Evolutionary conservation across 78 protist genomes (phyloP).

Genomic region (Capsaspora owczarzaki): DNA sequence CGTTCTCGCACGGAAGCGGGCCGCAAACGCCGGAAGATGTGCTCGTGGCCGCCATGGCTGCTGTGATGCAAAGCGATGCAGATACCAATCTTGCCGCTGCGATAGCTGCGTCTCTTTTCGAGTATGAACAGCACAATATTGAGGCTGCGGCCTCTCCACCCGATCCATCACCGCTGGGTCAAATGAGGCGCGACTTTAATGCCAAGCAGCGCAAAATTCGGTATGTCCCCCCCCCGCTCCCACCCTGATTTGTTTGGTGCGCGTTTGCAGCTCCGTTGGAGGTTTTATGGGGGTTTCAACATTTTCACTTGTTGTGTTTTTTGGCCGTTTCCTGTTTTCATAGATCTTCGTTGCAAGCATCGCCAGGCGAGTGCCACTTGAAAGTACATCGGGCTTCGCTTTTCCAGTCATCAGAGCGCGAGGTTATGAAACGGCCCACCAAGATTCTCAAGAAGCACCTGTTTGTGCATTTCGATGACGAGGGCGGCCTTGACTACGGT

Average conservation of each 20-base stretch:
- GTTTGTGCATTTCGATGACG: constrained; percentile 12
- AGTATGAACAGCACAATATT: no score
- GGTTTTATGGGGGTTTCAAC: no score
- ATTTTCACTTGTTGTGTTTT: no score
- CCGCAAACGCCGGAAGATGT: background rate
- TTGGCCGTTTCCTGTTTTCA: no score
- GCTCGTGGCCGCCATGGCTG: background rate
- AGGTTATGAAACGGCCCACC: background rate
- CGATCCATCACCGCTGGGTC: background rate
- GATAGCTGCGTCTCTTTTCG: background rate
- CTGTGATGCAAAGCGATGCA: background rate
- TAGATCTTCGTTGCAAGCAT: no score
- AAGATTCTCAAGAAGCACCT: constrained; percentile 5
- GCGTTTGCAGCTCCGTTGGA: no score
- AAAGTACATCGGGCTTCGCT: background rate
- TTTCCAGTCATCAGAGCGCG: background rate
- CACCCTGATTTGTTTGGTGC: no score
- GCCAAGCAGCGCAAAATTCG: background rate
- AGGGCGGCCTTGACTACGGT: constrained; percentile 27
- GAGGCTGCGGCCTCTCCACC: no score
- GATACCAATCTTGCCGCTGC: background rate
- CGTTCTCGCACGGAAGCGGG: constrained; percentile 36
- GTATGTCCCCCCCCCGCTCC: background rate
- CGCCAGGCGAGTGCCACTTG: background rate
- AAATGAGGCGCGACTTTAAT: background rate